phyloP scores from a whole-genome alignment of 2,329 filamentous ascomycete species.

The Alternaria metachromatica region DNA sequence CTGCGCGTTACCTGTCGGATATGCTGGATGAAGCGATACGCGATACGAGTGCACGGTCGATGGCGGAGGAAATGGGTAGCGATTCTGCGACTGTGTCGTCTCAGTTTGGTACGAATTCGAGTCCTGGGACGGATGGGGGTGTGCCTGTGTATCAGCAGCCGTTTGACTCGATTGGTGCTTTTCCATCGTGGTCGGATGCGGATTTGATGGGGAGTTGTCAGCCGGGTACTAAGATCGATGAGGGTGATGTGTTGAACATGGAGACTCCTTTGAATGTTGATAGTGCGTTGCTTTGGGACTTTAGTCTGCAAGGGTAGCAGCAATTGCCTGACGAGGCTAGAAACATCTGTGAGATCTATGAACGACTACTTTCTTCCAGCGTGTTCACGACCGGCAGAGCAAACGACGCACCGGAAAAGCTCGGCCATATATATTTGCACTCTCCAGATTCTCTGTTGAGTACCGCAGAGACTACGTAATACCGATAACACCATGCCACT shows the following conservation, averaged over 20 bases:
- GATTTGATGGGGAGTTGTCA: not conserved
- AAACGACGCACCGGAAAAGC: not conserved
- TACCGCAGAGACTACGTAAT: not conserved
- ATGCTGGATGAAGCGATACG: conserved; percentile 15
- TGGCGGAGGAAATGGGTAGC: not conserved
- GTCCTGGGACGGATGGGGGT: not conserved
- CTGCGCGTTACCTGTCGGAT: conserved; percentile 42
- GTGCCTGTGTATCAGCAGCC: not conserved
- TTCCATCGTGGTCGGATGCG: not conserved
- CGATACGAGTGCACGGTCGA: not conserved
- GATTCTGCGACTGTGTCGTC: not conserved
- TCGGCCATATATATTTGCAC: not conserved
- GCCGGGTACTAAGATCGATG: not conserved
- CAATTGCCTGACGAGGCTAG: not conserved
- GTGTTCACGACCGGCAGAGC: not conserved
- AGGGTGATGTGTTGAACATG: not conserved
- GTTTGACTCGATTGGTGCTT: not conserved
- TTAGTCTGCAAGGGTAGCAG: not conserved
- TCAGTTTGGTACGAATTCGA: not conserved
- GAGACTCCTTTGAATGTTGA: not conserved
- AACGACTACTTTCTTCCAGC: not conserved
- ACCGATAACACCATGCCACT: not conserved
- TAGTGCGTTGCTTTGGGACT: not conserved
- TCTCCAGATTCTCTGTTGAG: not conserved
- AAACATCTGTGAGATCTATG: accelerated